Percentiles rank a stretch among this genome's conserved stretches.
phyloP scores from a whole-genome alignment of 805 yeast species.

The Kuraishia capsulata region DNA sequence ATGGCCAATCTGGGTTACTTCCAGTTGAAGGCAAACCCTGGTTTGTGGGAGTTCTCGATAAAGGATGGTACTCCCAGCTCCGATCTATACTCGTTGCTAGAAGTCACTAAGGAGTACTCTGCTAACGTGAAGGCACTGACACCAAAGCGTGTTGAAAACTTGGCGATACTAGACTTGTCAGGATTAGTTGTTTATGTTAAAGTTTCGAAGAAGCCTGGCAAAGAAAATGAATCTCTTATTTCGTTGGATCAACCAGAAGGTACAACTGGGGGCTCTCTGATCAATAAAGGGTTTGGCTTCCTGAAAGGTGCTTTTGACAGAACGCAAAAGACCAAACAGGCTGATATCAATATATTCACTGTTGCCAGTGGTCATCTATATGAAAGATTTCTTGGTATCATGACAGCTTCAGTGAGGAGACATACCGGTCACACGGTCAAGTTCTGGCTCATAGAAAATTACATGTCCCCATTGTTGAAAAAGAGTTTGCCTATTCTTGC shows the following conservation, averaged over 20 bases:
- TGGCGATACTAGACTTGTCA: conserved; percentile 32
- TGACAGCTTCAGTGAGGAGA: conserved; percentile 69
- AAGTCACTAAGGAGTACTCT: conserved; percentile 18
- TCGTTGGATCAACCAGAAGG: background rate
- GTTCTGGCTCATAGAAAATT: conserved; percentile 84
- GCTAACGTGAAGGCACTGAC: conserved; percentile 11
- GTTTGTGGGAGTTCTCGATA: conserved; percentile 48
- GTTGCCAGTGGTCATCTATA: conserved; percentile 78
- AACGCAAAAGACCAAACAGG: conserved; percentile 22
- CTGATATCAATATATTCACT: conserved; percentile 71
- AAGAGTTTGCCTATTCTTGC: conserved; percentile 53
- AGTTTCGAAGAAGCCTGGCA: conserved; percentile 25
- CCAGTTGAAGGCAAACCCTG: conserved; percentile 70
- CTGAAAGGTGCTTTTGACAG: conserved; percentile 3
- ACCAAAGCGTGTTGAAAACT: conserved; percentile 1
- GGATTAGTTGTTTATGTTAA: conserved; percentile 39
- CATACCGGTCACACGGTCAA: conserved; percentile 59
- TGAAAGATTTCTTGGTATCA: conserved; percentile 65
- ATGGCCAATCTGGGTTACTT: conserved; percentile 82
- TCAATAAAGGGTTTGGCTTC: background rate
- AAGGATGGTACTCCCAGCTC: conserved; percentile 30
- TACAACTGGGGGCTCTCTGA: background rate
- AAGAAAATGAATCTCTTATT: conserved; percentile 7
- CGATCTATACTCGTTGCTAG: conserved; percentile 29
- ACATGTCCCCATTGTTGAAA: conserved; percentile 63